phyloP scores from a whole-genome alignment of 345 rosid genomes.

The Populus deltoides region DNA sequence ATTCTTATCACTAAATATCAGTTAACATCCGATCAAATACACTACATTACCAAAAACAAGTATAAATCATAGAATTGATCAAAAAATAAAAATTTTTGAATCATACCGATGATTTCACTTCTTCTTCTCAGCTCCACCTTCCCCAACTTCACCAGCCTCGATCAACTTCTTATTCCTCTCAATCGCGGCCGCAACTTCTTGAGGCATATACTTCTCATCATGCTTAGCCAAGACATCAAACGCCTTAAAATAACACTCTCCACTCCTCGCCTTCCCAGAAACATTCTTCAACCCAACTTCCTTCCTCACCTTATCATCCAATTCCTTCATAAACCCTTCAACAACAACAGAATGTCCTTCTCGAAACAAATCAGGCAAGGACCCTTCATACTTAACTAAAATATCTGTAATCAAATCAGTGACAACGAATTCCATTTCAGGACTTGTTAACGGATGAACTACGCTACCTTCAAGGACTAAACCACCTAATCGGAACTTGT shows the following conservation, averaged over 20 bases:
- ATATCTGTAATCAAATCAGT: slow-evolving; percentile 88
- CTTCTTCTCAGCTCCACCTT: slow-evolving; percentile 24
- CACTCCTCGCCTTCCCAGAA: slow-evolving; percentile 63
- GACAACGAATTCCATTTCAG: slow-evolving; percentile 81
- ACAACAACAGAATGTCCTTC: slow-evolving; percentile 96
- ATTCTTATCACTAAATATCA: not conserved
- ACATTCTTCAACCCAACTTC: slow-evolving; percentile 48
- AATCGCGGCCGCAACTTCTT: slow-evolving; percentile 88
- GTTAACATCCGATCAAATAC: not conserved
- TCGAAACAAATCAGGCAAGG: slow-evolving; percentile 82
- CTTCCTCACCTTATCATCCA: slow-evolving; percentile 54
- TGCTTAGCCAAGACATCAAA: slow-evolving; percentile 94
- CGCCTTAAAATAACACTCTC: slow-evolving; percentile 69
- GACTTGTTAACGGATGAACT: slow-evolving; percentile 60
- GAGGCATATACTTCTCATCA: slow-evolving; percentile 97
- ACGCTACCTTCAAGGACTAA: slow-evolving; percentile 95
- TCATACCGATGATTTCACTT: slow-evolving; percentile 25
- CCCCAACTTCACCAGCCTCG: slow-evolving; percentile 32
- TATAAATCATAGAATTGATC: not conserved
- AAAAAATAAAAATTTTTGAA: not conserved
- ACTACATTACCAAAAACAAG: not conserved
- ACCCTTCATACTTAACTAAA: slow-evolving; percentile 70
- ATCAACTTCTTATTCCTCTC: slow-evolving; percentile 88
- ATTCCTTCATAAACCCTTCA: slow-evolving; percentile 85
- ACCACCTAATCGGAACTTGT: slow-evolving; percentile 78